phyloP scores from a whole-genome alignment of 441 rosid genomes.

The Populus hybrid region DNA sequence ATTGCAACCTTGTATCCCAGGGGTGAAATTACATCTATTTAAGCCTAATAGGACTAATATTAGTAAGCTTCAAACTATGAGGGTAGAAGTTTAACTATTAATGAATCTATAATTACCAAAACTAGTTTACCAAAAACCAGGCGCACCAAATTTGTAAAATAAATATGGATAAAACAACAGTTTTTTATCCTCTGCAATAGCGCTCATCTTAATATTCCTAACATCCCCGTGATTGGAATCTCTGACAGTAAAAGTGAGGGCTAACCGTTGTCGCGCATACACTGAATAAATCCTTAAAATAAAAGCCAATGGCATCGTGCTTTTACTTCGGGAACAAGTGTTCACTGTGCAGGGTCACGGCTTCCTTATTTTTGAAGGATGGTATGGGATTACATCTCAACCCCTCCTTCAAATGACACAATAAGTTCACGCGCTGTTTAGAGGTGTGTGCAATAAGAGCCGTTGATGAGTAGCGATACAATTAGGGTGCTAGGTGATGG shows the following conservation, averaged over 20 bases:
- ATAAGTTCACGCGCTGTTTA: neutral
- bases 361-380: constrained; percentile 33
- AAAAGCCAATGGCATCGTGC: constrained; percentile 23
- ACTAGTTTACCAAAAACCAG: neutral
- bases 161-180: constrained; percentile 11
- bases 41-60: neutral
- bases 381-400: constrained; percentile 8
- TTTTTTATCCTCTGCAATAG: neutral
- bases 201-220: neutral
- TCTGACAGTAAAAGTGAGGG: neutral
- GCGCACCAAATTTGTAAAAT: constrained; percentile 2
- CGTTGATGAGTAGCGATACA: constrained; percentile 6
- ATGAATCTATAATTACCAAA: neutral
- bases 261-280: neutral
- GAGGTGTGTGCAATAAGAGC: neutral
- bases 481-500: neutral
- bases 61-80: neutral
- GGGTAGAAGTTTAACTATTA: neutral
- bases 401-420: constrained; percentile 11
- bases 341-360: constrained; percentile 15
- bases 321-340: constrained; percentile 43
- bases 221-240: neutral
- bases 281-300: constrained; percentile 1
- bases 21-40: neutral
- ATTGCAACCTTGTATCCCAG: too few relatives aligned